phyloP scores from a whole-genome alignment of 1,284 basidiomycete genomes.

The Pisolithus thermaeus region DNA sequence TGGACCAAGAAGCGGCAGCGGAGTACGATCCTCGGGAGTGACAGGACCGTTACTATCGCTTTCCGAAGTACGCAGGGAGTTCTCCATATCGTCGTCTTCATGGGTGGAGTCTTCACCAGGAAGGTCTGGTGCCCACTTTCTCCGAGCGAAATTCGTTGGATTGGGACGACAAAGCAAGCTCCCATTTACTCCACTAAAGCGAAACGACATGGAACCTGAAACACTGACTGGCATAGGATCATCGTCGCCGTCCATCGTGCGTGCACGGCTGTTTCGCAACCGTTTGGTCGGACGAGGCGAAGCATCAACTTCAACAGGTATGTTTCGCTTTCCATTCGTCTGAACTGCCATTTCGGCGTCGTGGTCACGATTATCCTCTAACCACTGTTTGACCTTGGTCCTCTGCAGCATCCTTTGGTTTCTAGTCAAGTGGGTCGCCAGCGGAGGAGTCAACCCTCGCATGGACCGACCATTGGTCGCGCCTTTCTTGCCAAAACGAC shows the following conservation, averaged over 20 bases:
- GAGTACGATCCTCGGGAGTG: slow-evolving; percentile 41
- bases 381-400: slow-evolving; percentile 33
- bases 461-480: slow-evolving; percentile 46
- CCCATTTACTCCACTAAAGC: slow-evolving; percentile 29
- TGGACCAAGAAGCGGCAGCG: slow-evolving; percentile 30
- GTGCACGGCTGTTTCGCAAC: slow-evolving; percentile 11
- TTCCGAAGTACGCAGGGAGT: slow-evolving; percentile 39
- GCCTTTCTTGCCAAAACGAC: slow-evolving; percentile 46
- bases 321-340: slow-evolving; percentile 21
- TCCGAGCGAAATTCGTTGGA: slow-evolving; percentile 30
- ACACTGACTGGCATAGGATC: slow-evolving; percentile 22
- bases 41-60: slow-evolving; percentile 43
- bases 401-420: slow-evolving; percentile 37
- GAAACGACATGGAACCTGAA: slow-evolving; percentile 21
- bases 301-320: slow-evolving; percentile 17
- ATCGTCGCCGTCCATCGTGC: slow-evolving; percentile 24
- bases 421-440: slow-evolving; percentile 28
- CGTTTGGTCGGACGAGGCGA: slow-evolving; percentile 25
- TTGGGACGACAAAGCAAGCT: slow-evolving; percentile 29
- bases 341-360: slow-evolving; percentile 14
- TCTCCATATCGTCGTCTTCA: slow-evolving; percentile 31
- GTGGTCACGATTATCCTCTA: slow-evolving; percentile 23
- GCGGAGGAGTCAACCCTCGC: slow-evolving; percentile 32
- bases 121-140: slow-evolving; percentile 30
- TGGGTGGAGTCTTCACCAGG: slow-evolving; percentile 25